phyloP scores from a whole-genome alignment of 179 eudicot genomes.

The Silene vulgaris region DNA sequence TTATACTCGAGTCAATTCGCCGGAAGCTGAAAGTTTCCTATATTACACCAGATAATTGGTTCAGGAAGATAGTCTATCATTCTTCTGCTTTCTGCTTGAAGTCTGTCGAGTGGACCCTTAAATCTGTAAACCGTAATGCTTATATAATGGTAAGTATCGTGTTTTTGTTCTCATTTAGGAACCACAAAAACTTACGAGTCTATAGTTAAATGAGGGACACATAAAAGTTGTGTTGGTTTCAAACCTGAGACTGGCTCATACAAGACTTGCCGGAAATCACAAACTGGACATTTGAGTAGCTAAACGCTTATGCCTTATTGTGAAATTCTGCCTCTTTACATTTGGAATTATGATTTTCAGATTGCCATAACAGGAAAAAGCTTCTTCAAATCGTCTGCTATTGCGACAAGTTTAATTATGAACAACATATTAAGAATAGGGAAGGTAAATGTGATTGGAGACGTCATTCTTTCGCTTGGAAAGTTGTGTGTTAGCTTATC shows the following conservation, averaged over 20 bases:
- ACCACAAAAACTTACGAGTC: neutral
- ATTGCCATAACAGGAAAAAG: slow-evolving; percentile 96
- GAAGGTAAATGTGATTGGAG: slow-evolving; percentile 91
- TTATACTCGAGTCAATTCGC: slow-evolving; percentile 78
- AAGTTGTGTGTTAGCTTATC: slow-evolving; percentile 90
- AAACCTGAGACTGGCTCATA: too few relatives aligned
- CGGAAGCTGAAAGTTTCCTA: slow-evolving; percentile 71
- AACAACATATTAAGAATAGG: slow-evolving; percentile 90
- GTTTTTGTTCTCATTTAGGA: neutral
- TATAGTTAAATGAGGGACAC: too few relatives aligned
- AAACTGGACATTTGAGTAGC: too few relatives aligned
- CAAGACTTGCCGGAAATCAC: too few relatives aligned
- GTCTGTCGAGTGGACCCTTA: slow-evolving; percentile 78
- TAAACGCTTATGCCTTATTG: too few relatives aligned
- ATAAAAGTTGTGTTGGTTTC: too few relatives aligned
- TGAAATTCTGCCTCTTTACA: too few relatives aligned
- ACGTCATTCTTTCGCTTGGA: slow-evolving; percentile 81
- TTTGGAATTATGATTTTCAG: slow-evolving; percentile 34
- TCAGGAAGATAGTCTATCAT: slow-evolving; percentile 49
- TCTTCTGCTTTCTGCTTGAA: slow-evolving; percentile 56
- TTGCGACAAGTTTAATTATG: slow-evolving; percentile 83
- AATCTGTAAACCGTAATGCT: slow-evolving; percentile 90
- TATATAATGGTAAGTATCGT: slow-evolving; percentile 71
- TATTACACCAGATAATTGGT: slow-evolving; percentile 58
- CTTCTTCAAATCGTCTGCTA: slow-evolving; percentile 84